Conservation (phyloP, 2,329 filamentous ascomycete species). For the Ophiocordyceps sinensis region DNA sequence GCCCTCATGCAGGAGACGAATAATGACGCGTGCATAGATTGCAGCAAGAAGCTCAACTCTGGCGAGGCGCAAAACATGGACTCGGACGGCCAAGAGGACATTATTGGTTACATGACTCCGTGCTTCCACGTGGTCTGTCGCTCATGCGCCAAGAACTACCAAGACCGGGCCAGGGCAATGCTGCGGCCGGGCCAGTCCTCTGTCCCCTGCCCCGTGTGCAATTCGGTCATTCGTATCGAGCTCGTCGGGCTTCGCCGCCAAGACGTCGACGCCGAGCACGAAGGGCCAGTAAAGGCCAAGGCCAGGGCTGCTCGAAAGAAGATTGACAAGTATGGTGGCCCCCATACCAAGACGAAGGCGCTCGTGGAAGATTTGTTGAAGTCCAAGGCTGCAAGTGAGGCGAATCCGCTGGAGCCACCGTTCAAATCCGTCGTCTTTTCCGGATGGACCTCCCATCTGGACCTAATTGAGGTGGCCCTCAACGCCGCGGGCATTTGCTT, state of each 20-base stretch:
- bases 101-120: conserved; percentile 66
- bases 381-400: conserved; percentile 47
- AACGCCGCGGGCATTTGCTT: conserved; percentile 50
- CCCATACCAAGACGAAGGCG: conserved; percentile 82
- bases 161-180: conserved; percentile 32
- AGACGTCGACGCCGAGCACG: conserved; percentile 41
- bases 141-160: conserved; percentile 50
- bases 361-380: conserved; percentile 60
- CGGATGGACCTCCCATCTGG: conserved; percentile 88
- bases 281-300: conserved; percentile 28
- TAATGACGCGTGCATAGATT: conserved; percentile 57
- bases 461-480: conserved; percentile 77
- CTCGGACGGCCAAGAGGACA: conserved; percentile 44
- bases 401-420: conserved; percentile 50
- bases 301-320: conserved; percentile 31
- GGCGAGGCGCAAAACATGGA: conserved; percentile 42
- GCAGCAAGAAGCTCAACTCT: conserved; percentile 47
- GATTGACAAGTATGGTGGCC: conserved; percentile 61
- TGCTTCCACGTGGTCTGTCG: conserved; percentile 80
- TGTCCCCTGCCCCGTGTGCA: conserved; percentile 55
- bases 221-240: conserved; percentile 43
- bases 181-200: conserved; percentile 20
- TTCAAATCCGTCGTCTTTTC: conserved; percentile 93
- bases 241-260: conserved; percentile 56
- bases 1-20: conserved; percentile 72